These are phyloP conservation scores for Boletus tylopilopsis DNA, from an alignment of 768 basidiomycete species.

Conservation along the genomic window DNA sequence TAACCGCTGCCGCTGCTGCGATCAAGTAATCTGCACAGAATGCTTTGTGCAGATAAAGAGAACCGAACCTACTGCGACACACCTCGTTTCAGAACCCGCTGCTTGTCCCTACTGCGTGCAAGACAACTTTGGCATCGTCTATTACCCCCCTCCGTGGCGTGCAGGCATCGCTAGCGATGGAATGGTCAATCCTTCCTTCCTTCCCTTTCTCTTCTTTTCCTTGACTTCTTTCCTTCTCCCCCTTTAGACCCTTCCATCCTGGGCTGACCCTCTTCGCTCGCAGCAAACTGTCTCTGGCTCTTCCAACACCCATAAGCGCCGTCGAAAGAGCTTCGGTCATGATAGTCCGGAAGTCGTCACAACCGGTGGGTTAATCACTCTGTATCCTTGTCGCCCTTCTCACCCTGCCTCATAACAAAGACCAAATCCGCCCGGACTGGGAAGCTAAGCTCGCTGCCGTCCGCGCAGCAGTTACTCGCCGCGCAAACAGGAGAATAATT, in stretches of 20 bases:
- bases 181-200: slow-evolving; percentile 43
- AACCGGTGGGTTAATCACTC: slow-evolving; percentile 52
- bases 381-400: slow-evolving; percentile 6
- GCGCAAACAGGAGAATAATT: slow-evolving; percentile 93
- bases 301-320: slow-evolving; percentile 58
- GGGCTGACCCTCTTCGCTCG: slow-evolving; percentile 52
- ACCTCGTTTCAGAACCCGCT: slow-evolving; percentile 94
- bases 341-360: slow-evolving; percentile 90
- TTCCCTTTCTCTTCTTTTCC: not conserved
- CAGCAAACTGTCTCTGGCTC: slow-evolving; percentile 37
- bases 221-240: slow-evolving; percentile 1
- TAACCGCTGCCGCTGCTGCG: slow-evolving; percentile 96
- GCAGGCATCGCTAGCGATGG: slow-evolving; percentile 74
- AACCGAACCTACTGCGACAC: slow-evolving; percentile 89
- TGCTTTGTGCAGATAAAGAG: slow-evolving; percentile 99
- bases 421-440: slow-evolving; percentile 98
- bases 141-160: slow-evolving; percentile 78
- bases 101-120: slow-evolving; percentile 98
- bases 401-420: slow-evolving; percentile 37
- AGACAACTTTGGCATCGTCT: slow-evolving; percentile 93
- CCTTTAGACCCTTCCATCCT: slow-evolving; percentile 38
- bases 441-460: slow-evolving; percentile 93
- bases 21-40: slow-evolving; percentile 98
- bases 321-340: slow-evolving; percentile 84
- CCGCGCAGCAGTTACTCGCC: slow-evolving; percentile 90